These are phyloP conservation scores for Opeltia flavorubescens DNA, from an alignment of 495 filamentous ascomycete species.

Conservation along the genomic window DNA sequence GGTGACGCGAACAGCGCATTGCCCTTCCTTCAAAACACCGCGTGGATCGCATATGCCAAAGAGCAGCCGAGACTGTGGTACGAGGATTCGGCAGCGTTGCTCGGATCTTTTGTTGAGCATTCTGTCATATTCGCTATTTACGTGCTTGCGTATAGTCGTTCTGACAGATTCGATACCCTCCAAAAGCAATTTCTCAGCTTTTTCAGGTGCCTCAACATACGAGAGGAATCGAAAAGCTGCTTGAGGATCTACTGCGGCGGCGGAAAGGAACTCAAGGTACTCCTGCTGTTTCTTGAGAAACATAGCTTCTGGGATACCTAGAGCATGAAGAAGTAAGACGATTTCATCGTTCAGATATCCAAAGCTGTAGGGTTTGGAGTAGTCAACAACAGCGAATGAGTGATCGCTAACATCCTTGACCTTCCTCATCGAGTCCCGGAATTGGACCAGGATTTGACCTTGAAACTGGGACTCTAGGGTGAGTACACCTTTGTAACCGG, in stretches of 20 bases:
- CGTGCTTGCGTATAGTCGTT: constrained; percentile 19
- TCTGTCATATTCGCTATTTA: constrained; percentile 26
- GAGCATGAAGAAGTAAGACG: constrained; percentile 28
- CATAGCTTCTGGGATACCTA: constrained; percentile 24
- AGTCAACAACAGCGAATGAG: constrained; percentile 32
- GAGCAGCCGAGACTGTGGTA: constrained; percentile 31
- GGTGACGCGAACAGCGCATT: constrained; percentile 32
- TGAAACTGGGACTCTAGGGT: constrained; percentile 28
- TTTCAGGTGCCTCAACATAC: constrained; percentile 24
- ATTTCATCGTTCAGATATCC: constrained; percentile 38
- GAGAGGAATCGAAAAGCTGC: constrained; percentile 30
- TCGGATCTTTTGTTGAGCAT: constrained; percentile 34
- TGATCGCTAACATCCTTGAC: constrained; percentile 28
- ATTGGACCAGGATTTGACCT: constrained; percentile 21
- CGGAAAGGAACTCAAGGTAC: constrained; percentile 26
- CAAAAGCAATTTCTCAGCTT: constrained; percentile 34
- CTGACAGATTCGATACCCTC: constrained; percentile 25
- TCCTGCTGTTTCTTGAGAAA: constrained; percentile 31
- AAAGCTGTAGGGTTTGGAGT: constrained; percentile 35
- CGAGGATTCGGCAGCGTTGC: constrained; percentile 31
- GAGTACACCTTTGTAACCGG: constrained; percentile 38
- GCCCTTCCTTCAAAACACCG: constrained; percentile 29
- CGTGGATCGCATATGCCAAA: constrained; percentile 36
- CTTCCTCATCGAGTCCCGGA: constrained; percentile 40
- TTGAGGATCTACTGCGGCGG: constrained; percentile 15